Base-by-base conservation (phyloP, 768 basidiomycete genomes). In the Psilocybe azurescens region DNA sequence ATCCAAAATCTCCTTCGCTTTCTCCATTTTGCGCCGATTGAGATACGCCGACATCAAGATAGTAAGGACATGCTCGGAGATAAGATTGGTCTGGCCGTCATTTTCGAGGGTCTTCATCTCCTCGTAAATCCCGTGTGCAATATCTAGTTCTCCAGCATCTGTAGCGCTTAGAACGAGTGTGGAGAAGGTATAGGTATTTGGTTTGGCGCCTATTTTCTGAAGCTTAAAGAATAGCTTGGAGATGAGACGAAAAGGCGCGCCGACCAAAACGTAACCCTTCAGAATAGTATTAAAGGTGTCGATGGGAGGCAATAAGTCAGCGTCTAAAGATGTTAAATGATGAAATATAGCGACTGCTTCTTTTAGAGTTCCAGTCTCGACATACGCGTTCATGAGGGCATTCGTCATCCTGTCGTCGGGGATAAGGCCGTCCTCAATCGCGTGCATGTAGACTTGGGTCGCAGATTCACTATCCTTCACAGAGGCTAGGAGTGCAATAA, bases 201-300 rank as follows among this genome's bases (percentile, higher is more conserved):
- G 90, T 41, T 79, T 78, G 14, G 89, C 70, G 3, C 83, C 82
- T 39, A 76, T 68, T 59, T 78, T 73, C 59, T 72, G 66, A 33
- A 94, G 75, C 56, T 79, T 81, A 48, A 80, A 76, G 74, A 95
- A 94, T 38, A 93, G 69, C 3, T 77, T 72, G 29, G 85, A 77
- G 44, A 95, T 88, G 29, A 86, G 72, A 33, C 74, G 73, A 66
- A 90, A 91, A 0, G 95, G 94, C 2, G 93, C 86, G 28, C 91
- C 93, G 38, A 93, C 83, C 51, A 90, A 78, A 56, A 97, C 85
- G 69, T 93, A 91, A 2, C 94, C 93, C 74, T 93, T 93, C 66
- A 97, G 77, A 28, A 97, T 81, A 28, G 86, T 86, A 73, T 94
- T 94, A 74, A 87, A 89, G 55, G 89, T 81, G 53, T 86, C 82